Percentiles rank a stretch among this genome's conserved stretches.
These are phyloP conservation scores for Pelagophyceae sp. DNA, from an alignment of 352 stramenopile species.

Conservation along the genomic window DNA sequence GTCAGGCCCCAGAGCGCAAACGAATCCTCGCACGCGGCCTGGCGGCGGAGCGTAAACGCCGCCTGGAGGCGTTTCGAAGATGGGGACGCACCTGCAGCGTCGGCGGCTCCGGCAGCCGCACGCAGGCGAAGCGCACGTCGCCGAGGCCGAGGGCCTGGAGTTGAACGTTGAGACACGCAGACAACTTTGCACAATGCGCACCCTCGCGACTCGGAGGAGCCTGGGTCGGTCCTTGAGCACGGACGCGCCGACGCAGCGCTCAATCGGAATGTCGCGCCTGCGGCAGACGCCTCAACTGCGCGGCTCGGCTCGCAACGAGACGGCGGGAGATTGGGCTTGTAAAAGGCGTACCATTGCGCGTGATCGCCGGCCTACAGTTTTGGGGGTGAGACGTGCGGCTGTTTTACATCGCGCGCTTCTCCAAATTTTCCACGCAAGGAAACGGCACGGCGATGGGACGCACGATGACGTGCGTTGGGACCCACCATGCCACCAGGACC, in stretches of 20 bases:
- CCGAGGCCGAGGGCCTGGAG: background rate
- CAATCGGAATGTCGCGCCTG: background rate
- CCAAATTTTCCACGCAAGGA: no score
- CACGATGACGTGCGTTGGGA: no score
- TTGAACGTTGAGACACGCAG: no score
- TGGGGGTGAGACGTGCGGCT: no score
- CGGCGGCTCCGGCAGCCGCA: background rate
- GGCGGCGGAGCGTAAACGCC: background rate
- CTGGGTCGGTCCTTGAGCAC: background rate
- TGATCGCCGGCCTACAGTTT: background rate
- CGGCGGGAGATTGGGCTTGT: no score
- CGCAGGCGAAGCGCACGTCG: background rate
- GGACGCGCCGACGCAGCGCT: background rate
- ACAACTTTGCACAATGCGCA: background rate
- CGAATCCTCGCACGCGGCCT: background rate
- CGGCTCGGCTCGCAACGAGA: no score
- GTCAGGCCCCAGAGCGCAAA: background rate
- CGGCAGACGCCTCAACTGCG: no score
- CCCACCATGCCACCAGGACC: no score
- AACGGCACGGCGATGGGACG: no score
- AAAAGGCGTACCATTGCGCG: background rate
- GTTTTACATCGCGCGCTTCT: no score
- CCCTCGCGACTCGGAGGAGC: background rate
- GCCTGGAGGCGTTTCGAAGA: background rate
- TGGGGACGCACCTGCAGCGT: no score